A percentile compares a stretch with the other conserved stretches of the same genome.
phyloP scores from a whole-genome alignment of 768 basidiomycete genomes.

The Russula dissimulans region DNA sequence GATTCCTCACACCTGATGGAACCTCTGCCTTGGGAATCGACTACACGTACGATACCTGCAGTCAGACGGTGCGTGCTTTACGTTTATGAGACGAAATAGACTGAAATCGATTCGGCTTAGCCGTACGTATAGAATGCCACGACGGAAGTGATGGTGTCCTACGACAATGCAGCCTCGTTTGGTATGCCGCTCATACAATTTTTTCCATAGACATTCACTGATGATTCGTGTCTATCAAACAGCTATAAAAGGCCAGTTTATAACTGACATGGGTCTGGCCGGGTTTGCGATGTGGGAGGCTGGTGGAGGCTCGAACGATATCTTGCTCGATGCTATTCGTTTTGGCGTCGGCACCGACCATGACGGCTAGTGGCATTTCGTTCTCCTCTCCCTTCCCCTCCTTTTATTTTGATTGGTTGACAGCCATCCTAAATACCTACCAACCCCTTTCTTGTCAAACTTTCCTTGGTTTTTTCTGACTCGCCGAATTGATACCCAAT shows the following conservation, averaged over 20 bases:
- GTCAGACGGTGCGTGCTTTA: slow-evolving; percentile 51
- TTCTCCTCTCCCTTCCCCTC: no score
- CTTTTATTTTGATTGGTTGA: no score
- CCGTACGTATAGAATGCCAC: slow-evolving; percentile 56
- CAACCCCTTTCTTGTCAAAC: no score
- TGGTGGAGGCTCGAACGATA: slow-evolving; percentile 33
- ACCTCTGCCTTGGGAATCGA: slow-evolving; percentile 36
- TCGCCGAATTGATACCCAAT: no score
- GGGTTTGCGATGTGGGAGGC: slow-evolving; percentile 39
- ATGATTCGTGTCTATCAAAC: not conserved
- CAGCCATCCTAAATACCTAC: no score
- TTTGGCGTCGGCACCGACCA: not conserved
- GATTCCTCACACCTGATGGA: slow-evolving; percentile 41
- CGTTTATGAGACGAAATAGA: not conserved
- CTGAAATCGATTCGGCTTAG: slow-evolving; percentile 29
- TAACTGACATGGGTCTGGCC: slow-evolving; percentile 26
- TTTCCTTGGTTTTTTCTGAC: no score
- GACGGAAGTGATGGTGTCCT: slow-evolving; percentile 51
- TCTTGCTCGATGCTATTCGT: slow-evolving; percentile 28
- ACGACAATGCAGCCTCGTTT: slow-evolving; percentile 55
- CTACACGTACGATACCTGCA: slow-evolving; percentile 45
- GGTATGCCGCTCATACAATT: not conserved
- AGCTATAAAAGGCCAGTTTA: slow-evolving; percentile 36
- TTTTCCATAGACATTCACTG: not conserved
- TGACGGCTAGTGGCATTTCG: not conserved